These are phyloP conservation scores for Arctium minus DNA, from an alignment of 129 eudicot genomes.

Conservation along the genomic window DNA sequence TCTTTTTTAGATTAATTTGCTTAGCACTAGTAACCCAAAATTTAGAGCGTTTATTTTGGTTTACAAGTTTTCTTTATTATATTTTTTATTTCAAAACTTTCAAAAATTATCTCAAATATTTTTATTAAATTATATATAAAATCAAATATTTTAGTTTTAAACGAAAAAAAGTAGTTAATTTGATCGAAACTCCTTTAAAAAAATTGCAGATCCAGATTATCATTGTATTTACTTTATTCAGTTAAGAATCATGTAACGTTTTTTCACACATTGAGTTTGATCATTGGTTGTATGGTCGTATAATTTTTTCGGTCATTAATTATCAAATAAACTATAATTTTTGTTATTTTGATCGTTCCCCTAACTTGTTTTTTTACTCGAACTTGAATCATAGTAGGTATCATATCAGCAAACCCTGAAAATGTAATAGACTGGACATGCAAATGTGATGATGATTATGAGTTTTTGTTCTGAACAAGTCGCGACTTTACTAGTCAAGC, in stretches of 20 bases:
- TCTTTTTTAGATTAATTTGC: background rate
- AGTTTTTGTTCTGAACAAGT: background rate
- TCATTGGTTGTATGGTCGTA: background rate
- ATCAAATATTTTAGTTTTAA: too few relatives aligned
- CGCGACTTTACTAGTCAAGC: background rate
- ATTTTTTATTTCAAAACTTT: background rate
- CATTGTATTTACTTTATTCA: background rate
- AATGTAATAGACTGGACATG: background rate
- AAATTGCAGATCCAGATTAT: background rate
- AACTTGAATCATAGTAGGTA: background rate
- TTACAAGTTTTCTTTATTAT: background rate
- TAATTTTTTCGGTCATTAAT: background rate
- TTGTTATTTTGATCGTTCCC: too few relatives aligned
- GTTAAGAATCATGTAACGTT: too few relatives aligned
- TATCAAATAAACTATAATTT: background rate
- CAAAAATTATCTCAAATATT: background rate
- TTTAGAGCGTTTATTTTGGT: background rate
- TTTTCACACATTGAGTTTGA: background rate
- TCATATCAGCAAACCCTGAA: background rate
- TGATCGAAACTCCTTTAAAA: background rate
- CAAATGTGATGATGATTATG: background rate
- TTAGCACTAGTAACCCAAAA: background rate
- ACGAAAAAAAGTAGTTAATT: background rate
- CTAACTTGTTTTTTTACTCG: background rate
- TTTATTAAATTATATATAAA: too few relatives aligned